Conservation (phyloP, 2,329 filamentous ascomycete species). For the Pyricularia sp. region DNA sequence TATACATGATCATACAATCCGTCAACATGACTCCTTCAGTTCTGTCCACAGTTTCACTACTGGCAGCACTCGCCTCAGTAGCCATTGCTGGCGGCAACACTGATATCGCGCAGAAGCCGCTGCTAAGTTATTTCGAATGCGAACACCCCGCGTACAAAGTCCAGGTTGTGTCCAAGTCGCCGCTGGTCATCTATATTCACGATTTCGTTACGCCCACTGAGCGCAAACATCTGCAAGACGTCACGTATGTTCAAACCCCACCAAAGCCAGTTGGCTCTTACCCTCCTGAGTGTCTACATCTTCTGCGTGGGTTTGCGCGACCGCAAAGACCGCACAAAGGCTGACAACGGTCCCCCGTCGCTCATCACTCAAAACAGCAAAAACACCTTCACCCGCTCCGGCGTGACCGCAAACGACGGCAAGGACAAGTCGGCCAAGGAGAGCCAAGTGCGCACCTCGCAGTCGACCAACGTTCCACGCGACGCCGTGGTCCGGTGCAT, state of each 20-base stretch:
- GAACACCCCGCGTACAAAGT: constrained; percentile 22
- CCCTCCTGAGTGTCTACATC: not conserved
- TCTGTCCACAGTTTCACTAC: constrained; percentile 1
- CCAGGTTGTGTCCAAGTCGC: constrained; percentile 32
- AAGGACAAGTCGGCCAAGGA: constrained; percentile 15
- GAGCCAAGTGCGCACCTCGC: constrained; percentile 28
- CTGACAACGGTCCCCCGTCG: not conserved
- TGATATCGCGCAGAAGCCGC: constrained; percentile 2
- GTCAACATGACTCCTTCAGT: not conserved
- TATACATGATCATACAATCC: not conserved
- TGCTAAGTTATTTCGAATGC: constrained; percentile 5
- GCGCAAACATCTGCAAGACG: constrained; percentile 24
- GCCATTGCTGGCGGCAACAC: not conserved
- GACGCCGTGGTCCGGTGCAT: constrained; percentile 32
- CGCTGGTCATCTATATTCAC: constrained; percentile 35
- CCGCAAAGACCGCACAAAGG: not conserved
- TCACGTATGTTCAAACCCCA: constrained; percentile 20
- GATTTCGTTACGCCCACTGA: constrained; percentile 31
- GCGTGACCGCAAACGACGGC: constrained; percentile 16
- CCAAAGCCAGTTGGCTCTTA: not conserved
- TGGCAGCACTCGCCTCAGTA: not conserved
- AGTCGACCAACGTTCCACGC: constrained; percentile 29
- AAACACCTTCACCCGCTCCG: constrained; percentile 30
- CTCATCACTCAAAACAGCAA: constrained; percentile 15
- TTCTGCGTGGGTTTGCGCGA: not conserved